Conservation (phyloP, 225 moss, liverwort and hornwort species). For the Pseudoscleropodium purum region DNA sequence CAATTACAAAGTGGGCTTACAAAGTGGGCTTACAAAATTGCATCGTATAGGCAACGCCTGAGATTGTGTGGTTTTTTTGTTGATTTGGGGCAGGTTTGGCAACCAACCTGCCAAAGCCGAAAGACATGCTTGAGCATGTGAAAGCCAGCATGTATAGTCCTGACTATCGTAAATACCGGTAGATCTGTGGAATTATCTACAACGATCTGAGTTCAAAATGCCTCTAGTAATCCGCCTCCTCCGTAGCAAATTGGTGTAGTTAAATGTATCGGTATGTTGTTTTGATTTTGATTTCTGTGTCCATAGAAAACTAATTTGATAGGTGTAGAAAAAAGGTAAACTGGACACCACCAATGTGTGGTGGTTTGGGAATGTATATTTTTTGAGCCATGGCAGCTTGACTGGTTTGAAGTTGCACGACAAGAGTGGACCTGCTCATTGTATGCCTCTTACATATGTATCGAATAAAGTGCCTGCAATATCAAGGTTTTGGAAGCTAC, state of each 20-base stretch:
- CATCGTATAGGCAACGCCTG: not conserved
- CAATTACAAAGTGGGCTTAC: not conserved
- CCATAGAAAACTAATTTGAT: not conserved
- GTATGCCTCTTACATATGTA: not conserved
- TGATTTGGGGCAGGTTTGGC: slow-evolving; percentile 33
- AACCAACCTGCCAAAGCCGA: slow-evolving; percentile 26
- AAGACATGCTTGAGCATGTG: slow-evolving; percentile 16
- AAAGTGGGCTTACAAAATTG: not conserved
- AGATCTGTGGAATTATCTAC: not conserved
- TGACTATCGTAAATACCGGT: slow-evolving; percentile 34
- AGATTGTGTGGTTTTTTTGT: not conserved
- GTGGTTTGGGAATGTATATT: not conserved
- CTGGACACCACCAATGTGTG: not conserved
- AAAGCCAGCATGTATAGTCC: slow-evolving; percentile 40
- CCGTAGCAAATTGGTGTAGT: not conserved
- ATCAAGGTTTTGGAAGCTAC: not conserved
- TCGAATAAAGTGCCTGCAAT: not conserved
- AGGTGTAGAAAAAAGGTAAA: not conserved
- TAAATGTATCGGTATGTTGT: not conserved
- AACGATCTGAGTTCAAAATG: not conserved
- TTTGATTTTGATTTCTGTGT: not conserved
- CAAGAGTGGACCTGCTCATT: not conserved
- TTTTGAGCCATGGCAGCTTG: not conserved
- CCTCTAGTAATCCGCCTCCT: not conserved
- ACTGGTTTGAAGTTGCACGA: not conserved